Conservation (phyloP, 805 yeast genomes). For the Starmerella scarabaei region DNA sequence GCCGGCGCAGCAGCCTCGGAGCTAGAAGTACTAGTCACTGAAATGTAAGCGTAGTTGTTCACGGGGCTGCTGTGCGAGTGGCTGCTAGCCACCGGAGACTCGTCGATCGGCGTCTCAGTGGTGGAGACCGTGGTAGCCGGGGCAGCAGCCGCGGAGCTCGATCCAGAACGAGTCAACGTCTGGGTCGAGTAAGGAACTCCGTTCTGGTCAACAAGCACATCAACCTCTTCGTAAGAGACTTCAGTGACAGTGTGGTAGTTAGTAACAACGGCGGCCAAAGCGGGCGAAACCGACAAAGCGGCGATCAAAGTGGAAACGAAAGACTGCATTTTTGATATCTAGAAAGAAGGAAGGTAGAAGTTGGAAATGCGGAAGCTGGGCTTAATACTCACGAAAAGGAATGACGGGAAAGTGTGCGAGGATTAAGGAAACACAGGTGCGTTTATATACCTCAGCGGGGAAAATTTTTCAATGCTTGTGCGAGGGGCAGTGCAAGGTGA, state of each 20-base stretch:
- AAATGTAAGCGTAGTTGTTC: constrained; percentile 3
- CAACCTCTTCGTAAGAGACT: constrained; percentile 17
- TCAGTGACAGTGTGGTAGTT: constrained; percentile 17
- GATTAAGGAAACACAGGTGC: too few species aligned
- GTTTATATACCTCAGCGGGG: too few species aligned
- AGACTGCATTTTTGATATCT: not conserved
- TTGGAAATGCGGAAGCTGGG: not conserved
- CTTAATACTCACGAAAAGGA: too few species aligned
- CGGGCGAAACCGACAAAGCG: not conserved
- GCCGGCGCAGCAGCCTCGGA: constrained; percentile 4
- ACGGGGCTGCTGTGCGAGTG: constrained; percentile 1
- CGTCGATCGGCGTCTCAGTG: constrained; percentile 9
- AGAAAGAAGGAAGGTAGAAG: too few species aligned
- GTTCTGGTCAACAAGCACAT: constrained; percentile 19
- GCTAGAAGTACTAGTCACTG: constrained; percentile 1
- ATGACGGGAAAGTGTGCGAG: too few species aligned
- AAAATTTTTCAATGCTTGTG: too few species aligned
- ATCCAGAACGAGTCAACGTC: not conserved
- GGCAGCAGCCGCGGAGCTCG: constrained; percentile 1
- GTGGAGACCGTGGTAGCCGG: not conserved
- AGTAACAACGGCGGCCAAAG: constrained; percentile 20
- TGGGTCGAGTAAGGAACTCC: constrained; percentile 20
- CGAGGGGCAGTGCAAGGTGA: too few species aligned
- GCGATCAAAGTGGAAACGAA: not conserved
- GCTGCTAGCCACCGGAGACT: constrained; percentile 7